These are phyloP conservation scores for Tolypocladium nubicola DNA, from an alignment of 2,329 filamentous ascomycete genomes.

Conservation along the genomic window DNA sequence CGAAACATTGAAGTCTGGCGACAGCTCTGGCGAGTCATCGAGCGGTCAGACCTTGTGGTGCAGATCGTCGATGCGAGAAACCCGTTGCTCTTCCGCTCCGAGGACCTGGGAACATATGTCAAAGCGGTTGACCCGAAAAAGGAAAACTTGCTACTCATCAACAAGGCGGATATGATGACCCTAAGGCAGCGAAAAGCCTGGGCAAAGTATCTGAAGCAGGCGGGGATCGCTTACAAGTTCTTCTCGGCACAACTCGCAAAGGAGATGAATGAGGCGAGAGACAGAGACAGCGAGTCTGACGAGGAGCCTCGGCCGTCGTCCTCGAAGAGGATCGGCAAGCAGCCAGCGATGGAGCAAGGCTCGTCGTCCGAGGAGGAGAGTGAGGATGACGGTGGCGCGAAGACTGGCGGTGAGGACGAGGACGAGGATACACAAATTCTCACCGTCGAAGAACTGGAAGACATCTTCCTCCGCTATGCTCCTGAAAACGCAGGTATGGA, in stretches of 20 bases:
- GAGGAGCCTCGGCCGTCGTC: slow-evolving; percentile 11
- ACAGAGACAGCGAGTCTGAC: slow-evolving; percentile 40
- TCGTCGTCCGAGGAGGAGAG: slow-evolving; percentile 13
- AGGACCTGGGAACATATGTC: slow-evolving; percentile 88
- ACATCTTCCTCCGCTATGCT: slow-evolving; percentile 69
- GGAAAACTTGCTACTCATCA: slow-evolving; percentile 84
- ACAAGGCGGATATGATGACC: slow-evolving; percentile 99
- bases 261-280: slow-evolving; percentile 69
- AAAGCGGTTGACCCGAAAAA: slow-evolving; percentile 84
- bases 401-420: slow-evolving; percentile 23
- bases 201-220: slow-evolving; percentile 75
- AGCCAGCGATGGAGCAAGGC: slow-evolving; percentile 9
- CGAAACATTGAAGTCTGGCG: slow-evolving; percentile 96
- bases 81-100: slow-evolving; percentile 84
- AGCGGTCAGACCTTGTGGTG: slow-evolving; percentile 87
- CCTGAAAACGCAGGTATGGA: slow-evolving; percentile 39
- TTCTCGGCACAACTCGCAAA: slow-evolving; percentile 92
- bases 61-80: slow-evolving; percentile 98
- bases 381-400: slow-evolving; percentile 24
- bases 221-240: slow-evolving; percentile 83
- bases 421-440: slow-evolving; percentile 69
- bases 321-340: slow-evolving; percentile 16
- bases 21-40: slow-evolving; percentile 95
- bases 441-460: slow-evolving; percentile 86
- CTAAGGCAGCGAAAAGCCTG: slow-evolving; percentile 68